Base-by-base conservation (phyloP, 1,284 basidiomycete genomes). In the Boletellus deceptivus region DNA sequence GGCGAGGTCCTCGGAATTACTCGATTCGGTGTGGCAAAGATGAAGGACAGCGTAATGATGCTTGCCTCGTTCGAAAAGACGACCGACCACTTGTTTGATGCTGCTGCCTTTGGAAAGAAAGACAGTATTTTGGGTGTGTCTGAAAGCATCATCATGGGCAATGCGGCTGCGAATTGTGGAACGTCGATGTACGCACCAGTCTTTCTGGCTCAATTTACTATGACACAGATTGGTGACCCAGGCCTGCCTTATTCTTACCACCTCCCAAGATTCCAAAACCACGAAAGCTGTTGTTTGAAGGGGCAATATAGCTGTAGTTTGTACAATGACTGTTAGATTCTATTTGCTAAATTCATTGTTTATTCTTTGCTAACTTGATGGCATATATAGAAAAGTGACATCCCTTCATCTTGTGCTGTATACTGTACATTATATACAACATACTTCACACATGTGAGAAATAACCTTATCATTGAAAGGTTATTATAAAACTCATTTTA, bases 1-100 rank as follows among this genome's bases (percentile, higher is more conserved):
- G 97, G 97, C 49, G 96, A 99, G 70, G 94, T 99, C 6, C 75
- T 99, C 49, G 97, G 97, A 50, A 99, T 99, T 70, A 99, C 97
- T 9, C 89, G 97, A 20, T 99, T 99, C 72, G 97, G 97, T 69
- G 96, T 99, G n/a, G 93, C 96, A 22, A 99, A 99, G 75, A 99
- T 99, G 93, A 99, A 99, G 74, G 97, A 99, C 73, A 98, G 93
- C 62, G 95, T 98, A 1, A 82, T 99, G 61, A 99, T 99, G 97
- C 77, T 99, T 63, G 97, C 97, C 10, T 97, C 93, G 29, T 99
- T 99, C 70, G 97, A 99, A 72, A 99, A 99, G 76, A 99, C 97
- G 25, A 99, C 97, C 11, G 97, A 99, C 73, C 97, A 99, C 70
- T 74, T 99, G 55, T 99, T 99, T 72, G 95, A 99, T 64, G 97